Conservation (phyloP, 805 yeast species). For the Huiozyma sinensis region DNA sequence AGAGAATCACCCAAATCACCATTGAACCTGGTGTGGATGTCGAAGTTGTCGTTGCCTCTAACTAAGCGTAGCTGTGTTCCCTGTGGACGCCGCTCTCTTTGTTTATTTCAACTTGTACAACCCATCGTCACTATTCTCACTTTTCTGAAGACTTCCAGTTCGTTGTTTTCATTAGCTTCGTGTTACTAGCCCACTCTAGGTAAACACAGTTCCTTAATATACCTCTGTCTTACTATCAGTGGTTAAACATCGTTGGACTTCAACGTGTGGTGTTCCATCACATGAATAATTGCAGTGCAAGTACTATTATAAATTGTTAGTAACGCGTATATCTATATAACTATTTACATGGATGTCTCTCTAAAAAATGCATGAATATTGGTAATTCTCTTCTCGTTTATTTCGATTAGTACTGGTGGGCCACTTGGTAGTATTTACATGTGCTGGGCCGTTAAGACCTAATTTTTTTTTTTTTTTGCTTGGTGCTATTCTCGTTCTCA, state of each 20-base stretch:
- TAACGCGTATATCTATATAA: too few species aligned
- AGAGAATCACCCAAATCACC: slow-evolving; percentile 94
- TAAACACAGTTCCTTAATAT: slow-evolving; percentile 28
- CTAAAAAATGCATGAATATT: too few species aligned
- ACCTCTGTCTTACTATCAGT: slow-evolving; percentile 33
- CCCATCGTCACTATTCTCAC: background rate
- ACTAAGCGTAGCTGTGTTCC: slow-evolving; percentile 8
- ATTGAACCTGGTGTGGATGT: slow-evolving; percentile 99
- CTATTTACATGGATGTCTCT: too few species aligned
- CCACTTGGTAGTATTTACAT: too few species aligned
- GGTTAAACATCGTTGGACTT: slow-evolving; percentile 17
- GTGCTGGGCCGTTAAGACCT: too few species aligned
- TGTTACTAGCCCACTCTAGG: slow-evolving; percentile 29
- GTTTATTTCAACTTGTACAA: background rate
- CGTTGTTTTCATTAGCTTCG: too few species aligned
- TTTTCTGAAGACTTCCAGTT: background rate
- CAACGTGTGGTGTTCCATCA: background rate
- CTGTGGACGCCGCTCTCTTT: background rate
- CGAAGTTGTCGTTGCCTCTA: slow-evolving; percentile 71
- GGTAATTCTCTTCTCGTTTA: too few species aligned
- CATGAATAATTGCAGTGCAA: background rate
- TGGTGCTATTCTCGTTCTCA: too few species aligned
- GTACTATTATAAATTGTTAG: too few species aligned
- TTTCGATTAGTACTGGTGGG: too few species aligned
- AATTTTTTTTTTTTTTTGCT: too few species aligned